Base-by-base conservation (phyloP, 345 rosid species). In the Physaria fendleri region DNA sequence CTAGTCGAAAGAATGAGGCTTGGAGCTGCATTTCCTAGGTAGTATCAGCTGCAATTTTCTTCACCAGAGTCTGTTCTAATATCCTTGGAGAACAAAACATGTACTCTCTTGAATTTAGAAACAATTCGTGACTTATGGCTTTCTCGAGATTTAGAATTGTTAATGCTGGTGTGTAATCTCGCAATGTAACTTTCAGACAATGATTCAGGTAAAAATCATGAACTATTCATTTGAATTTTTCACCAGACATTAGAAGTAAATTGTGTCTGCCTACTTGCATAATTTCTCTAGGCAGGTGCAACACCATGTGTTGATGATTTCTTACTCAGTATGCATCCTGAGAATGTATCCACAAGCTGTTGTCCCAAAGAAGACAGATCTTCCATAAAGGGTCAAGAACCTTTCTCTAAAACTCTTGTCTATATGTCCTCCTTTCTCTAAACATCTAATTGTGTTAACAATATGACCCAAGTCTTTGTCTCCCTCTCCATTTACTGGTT, bases 371-470 rank as follows among this genome's bases (percentile, higher is more conserved):
- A 81, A 13, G 83, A 81, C 2, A 79, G 84, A 74, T 94, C 99
- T 21, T 78, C 85, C 24, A 61, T 74, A 40, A 94, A 87, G 2
- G 79, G 96, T 85, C 68, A 94, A 75, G 75, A 94, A 90, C 71
- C 85, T 90, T 85, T 94, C 90, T 71, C 97, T 72, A 48, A 94
- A 94, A 67, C 80, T 87, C 82, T 75, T 94, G 68, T 87, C 97
- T 2, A 94, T 82, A 69, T 94, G 95, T 22, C 99, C 97, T 62
- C 80, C 73, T 29, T 92, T 56, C 68, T 94, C 95, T 65, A 94
- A 62, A 78, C 88, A 74, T 69, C 96, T 78, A 51, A 90, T 79
- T 46, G 76, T 75, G 81, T 87, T 90, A 74, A 87, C 87, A n/a
- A 76, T 83, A 57, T 58, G 85, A 80, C 82, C 87, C 45, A 93